Conservation (phyloP, 306 rosid genomes). For the Cucurbita pepo region DNA sequence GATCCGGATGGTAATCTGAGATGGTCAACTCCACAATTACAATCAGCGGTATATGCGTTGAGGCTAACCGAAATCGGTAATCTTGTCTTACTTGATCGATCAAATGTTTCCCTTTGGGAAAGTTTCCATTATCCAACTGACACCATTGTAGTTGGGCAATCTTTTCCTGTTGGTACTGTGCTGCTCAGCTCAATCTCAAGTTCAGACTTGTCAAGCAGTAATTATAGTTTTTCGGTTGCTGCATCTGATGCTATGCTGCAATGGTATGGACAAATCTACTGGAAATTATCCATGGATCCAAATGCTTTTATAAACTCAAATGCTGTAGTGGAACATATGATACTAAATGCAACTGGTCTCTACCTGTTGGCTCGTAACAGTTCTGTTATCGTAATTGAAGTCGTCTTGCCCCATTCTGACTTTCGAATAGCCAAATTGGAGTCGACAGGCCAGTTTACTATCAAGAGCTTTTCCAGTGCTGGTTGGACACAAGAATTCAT, state of each 20-base stretch:
- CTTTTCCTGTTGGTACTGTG: conserved; percentile 29
- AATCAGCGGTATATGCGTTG: conserved; percentile 30
- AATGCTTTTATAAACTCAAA: conserved; percentile 24
- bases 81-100: conserved; percentile 47
- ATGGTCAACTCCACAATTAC: conserved; percentile 67
- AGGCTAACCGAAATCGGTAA: conserved; percentile 59
- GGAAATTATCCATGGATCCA: conserved; percentile 54
- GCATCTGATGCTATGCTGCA: conserved; percentile 48
- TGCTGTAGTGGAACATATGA: conserved; percentile 35
- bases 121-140: conserved; percentile 75
- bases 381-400: conserved; percentile 26
- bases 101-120: conserved; percentile 74
- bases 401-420: conserved; percentile 27
- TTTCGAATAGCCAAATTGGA: conserved; percentile 50
- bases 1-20: conserved; percentile 21
- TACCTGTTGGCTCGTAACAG: conserved; percentile 41
- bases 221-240: conserved; percentile 29
- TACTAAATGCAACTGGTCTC: conserved; percentile 39
- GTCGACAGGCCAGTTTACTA: conserved; percentile 33
- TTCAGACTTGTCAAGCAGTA: conserved; percentile 40
- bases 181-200: conserved; percentile 31
- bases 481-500: conserved; percentile 38
- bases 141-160: conserved; percentile 68
- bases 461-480: conserved; percentile 38
- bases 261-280: conserved; percentile 68